Base-by-base conservation (phyloP, 805 yeast genomes). In the Cyberlindnera mississippiensis region DNA sequence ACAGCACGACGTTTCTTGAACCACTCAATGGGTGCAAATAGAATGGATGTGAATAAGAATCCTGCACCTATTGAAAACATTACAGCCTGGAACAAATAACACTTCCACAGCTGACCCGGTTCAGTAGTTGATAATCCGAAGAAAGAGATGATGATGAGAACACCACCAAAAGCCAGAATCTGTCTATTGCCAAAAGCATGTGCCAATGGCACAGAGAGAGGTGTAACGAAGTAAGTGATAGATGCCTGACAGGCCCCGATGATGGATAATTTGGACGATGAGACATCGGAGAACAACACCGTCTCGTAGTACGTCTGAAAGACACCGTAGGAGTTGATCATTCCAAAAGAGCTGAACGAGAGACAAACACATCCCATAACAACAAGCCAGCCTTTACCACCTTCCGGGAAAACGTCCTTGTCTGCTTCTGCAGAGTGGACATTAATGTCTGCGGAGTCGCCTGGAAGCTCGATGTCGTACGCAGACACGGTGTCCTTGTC, bases 11-110 rank as follows among this genome's bases (percentile, higher is more conserved):
- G 78, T 48, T 72, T 77, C 33, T 75, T 63, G 60, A 84, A 84
- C 82, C 85, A 83, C 42, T 81, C 88, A 0, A 87, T 85, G 16
- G 84, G 56, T 7, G 82, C 60, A 8, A 78, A 71, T 28, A 80
- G 62, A 6, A 76, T 77, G 0, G 89, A 81, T 5, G 80, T 66
- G 37, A 77, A 73, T 28, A 78, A 62, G 7, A 78, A 53, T 0
- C 84, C 78, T 8, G 41, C 30, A 4, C 58, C 58, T 14, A 54
- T 20, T 3, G 55, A 40, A 38, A 49, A 51, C 41, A 54, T 41
- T 4, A 54, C 35, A 1, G 51, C 56, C 37, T 54, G 58, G 43
- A 54, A 54, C n/a, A 54, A 28, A 33, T 54, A 54, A 28, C 58
- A 54, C 35, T 51, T 54, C 58, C 58, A 54, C 9, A 54, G 32